phyloP scores from a whole-genome alignment of 768 basidiomycete genomes.

The Amanita thiersii region DNA sequence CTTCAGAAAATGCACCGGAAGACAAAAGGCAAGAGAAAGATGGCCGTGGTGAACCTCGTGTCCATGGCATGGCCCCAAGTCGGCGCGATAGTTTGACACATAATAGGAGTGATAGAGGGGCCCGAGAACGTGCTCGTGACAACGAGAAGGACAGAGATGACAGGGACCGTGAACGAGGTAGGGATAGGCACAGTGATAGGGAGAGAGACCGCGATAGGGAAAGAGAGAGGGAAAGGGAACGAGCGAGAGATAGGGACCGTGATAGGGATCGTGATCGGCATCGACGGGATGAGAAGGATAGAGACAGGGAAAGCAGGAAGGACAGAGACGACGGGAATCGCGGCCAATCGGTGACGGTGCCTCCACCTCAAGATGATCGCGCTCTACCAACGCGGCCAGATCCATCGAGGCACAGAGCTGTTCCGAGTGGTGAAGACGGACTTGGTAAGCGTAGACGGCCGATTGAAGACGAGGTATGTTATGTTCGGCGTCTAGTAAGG shows the following conservation, averaged over 20 bases:
- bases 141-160: constrained; percentile 30
- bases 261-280: constrained; percentile 49
- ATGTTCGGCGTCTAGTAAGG: constrained; percentile 4
- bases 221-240: constrained; percentile 44
- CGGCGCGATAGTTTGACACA: constrained; percentile 48
- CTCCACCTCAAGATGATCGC: constrained; percentile 41
- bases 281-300: constrained; percentile 31
- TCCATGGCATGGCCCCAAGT: constrained; percentile 26
- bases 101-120: constrained; percentile 41
- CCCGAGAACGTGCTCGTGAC: constrained; percentile 36
- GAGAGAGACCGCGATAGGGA: constrained; percentile 38
- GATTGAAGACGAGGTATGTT: constrained; percentile 66
- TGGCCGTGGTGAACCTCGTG: constrained; percentile 34
- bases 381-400: constrained; percentile 54
- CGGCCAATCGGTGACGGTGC: constrained; percentile 23
- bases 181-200: constrained; percentile 39
- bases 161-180: constrained; percentile 35
- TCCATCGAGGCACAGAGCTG: constrained; percentile 42
- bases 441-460: constrained; percentile 67
- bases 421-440: constrained; percentile 46
- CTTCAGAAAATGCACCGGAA: constrained; percentile 36
- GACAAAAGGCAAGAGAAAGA: constrained; percentile 51
- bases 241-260: constrained; percentile 51
- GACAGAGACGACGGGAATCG: constrained; percentile 61
- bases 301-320: constrained; percentile 45